Evolutionary conservation across 2,329 filamentous ascomycete genomes (phyloP).

Genomic region (Neofusicoccum sp.): DNA sequence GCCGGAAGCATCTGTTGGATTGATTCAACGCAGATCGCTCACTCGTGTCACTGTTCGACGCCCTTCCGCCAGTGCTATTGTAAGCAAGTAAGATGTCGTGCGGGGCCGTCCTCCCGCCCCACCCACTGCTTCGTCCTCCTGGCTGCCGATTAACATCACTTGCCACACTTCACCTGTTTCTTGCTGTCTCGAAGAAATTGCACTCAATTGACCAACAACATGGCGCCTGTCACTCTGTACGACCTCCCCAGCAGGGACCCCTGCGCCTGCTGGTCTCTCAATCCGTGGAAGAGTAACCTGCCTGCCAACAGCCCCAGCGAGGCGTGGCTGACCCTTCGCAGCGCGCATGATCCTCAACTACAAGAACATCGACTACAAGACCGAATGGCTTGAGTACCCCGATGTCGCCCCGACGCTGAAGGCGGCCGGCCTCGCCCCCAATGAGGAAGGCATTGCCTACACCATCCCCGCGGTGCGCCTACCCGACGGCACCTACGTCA

Average conservation of each 20-base stretch:
- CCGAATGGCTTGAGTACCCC: conserved; percentile 71
- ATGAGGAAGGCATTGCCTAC: conserved; percentile 33
- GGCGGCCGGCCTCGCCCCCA: conserved; percentile 52
- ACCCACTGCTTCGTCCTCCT: too few species aligned
- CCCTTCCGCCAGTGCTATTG: too few species aligned
- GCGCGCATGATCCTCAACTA: conserved; percentile 68
- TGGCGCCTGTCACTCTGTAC: conserved; percentile 57
- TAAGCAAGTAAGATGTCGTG: too few species aligned
- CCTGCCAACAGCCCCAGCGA: not conserved
- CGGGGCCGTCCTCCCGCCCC: too few species aligned
- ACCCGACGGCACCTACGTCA: conserved; percentile 60
- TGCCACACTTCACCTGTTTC: not conserved
- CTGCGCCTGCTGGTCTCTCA: conserved; percentile 62
- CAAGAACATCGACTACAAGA: conserved; percentile 68
- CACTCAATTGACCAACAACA: conserved; percentile 22
- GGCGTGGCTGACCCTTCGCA: conserved; percentile 32
- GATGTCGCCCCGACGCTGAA: conserved; percentile 62
- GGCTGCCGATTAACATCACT: not conserved
- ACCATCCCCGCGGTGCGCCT: conserved; percentile 60
- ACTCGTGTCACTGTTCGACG: too few species aligned
- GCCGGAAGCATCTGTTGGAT: too few species aligned
- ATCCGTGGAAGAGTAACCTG: conserved; percentile 68
- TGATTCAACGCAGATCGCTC: too few species aligned
- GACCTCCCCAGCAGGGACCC: conserved; percentile 62
- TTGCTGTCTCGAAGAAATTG: not conserved